A percentile compares a stretch with the other conserved stretches of the same genome.
Evolutionary conservation across 2,329 filamentous ascomycete species (phyloP).

Genomic region (Xylariaceae sp.): DNA sequence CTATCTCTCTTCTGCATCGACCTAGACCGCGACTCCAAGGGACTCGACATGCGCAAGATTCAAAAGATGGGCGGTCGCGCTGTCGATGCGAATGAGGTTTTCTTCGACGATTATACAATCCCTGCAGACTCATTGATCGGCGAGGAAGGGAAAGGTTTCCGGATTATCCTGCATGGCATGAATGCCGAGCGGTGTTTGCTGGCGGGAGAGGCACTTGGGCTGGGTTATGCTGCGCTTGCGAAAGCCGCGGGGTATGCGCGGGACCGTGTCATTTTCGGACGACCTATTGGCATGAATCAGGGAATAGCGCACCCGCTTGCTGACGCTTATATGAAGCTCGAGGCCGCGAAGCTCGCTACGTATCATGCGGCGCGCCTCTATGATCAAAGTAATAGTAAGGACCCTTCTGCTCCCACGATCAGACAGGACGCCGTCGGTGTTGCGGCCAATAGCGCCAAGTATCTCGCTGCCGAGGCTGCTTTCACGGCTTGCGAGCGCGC

Average conservation of each 20-base stretch:
- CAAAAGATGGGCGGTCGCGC: slow-evolving; percentile 83
- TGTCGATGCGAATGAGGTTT: slow-evolving; percentile 82
- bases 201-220: slow-evolving; percentile 73
- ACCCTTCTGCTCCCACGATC: slow-evolving; percentile 47
- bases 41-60: slow-evolving; percentile 66
- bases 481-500: slow-evolving; percentile 60
- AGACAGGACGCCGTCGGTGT: slow-evolving; percentile 57
- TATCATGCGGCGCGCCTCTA: slow-evolving; percentile 64
- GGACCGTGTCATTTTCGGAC: slow-evolving; percentile 62
- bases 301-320: slow-evolving; percentile 63
- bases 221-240: slow-evolving; percentile 68
- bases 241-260: slow-evolving; percentile 63
- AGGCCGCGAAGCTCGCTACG: slow-evolving; percentile 61
- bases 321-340: slow-evolving; percentile 61
- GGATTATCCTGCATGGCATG: slow-evolving; percentile 74
- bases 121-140: slow-evolving; percentile 64
- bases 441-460: slow-evolving; percentile 67
- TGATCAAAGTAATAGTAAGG: slow-evolving; percentile 44
- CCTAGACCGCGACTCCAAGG: slow-evolving; percentile 57
- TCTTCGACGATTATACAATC: slow-evolving; percentile 75
- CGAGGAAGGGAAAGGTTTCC: slow-evolving; percentile 71
- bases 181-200: slow-evolving; percentile 73
- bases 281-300: slow-evolving; percentile 64
- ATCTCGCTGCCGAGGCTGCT: slow-evolving; percentile 62
- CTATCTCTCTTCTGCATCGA: slow-evolving; percentile 79